phyloP scores from a whole-genome alignment of 805 yeast genomes.

The Saturnispora hagleri region DNA sequence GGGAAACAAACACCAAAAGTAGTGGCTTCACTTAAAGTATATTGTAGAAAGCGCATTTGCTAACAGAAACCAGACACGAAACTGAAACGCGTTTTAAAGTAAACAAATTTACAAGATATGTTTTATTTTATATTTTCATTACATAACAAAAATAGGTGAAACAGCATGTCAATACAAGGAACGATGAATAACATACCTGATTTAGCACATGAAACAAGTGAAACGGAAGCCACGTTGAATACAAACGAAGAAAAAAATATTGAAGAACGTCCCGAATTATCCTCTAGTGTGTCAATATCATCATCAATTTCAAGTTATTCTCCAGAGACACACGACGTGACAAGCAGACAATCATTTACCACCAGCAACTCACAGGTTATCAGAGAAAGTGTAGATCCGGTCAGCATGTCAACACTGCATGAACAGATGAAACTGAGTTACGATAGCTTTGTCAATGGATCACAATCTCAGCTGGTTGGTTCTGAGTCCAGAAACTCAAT shows the following conservation, averaged over 20 bases:
- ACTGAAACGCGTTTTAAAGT: not conserved
- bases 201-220: not conserved
- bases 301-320: constrained; percentile 10
- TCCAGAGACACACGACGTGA: constrained; percentile 8
- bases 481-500: constrained; percentile 5
- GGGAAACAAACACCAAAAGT: not conserved
- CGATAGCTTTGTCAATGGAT: not conserved
- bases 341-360: constrained; percentile 5
- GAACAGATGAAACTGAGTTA: not conserved
- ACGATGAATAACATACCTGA: not conserved
- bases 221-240: not conserved
- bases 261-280: not conserved
- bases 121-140: not conserved
- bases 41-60: not conserved
- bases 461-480: not conserved
- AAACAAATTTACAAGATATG: not conserved
- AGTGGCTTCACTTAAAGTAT: not conserved
- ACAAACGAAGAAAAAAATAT: not conserved
- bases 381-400: not conserved
- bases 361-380: constrained; percentile 1
- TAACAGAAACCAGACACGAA: not conserved
- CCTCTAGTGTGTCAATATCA: constrained; percentile 8
- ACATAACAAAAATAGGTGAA: not conserved
- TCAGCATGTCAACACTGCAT: not conserved
- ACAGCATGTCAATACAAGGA: not conserved